Percentiles rank a stretch among this genome's conserved stretches.
These are phyloP conservation scores for Kluyveromyces wickerhamii DNA, from an alignment of 805 yeast genomes.

Conservation along the genomic window DNA sequence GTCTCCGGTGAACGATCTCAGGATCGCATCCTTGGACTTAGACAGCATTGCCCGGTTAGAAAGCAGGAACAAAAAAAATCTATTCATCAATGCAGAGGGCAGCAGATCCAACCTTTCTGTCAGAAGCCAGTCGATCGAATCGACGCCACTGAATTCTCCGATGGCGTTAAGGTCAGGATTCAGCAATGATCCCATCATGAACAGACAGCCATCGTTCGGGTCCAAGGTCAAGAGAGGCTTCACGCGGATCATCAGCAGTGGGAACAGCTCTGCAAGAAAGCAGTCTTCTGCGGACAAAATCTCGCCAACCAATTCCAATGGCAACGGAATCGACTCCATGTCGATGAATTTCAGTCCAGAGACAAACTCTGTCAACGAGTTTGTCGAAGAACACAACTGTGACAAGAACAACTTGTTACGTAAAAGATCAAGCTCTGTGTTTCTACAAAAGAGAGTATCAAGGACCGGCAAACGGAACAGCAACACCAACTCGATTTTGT, in stretches of 20 bases:
- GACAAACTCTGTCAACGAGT: conserved; percentile 3
- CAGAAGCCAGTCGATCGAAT: not conserved
- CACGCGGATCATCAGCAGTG: conserved; percentile 21
- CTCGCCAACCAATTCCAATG: not conserved
- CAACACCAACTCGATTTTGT: conserved; percentile 3
- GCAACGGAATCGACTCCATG: not conserved
- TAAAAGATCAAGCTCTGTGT: conserved; percentile 3
- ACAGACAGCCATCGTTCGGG: conserved; percentile 21
- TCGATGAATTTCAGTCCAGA: conserved; percentile 3
- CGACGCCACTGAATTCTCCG: not conserved
- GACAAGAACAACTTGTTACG: conserved; percentile 1
- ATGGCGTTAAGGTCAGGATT: not conserved
- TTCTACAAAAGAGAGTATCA: conserved; percentile 1
- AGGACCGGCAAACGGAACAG: not conserved
- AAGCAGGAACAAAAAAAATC: conserved; percentile 4
- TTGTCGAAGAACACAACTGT: conserved; percentile 4
- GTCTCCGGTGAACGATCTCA: not conserved
- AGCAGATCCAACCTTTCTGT: not conserved
- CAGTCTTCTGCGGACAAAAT: not conserved
- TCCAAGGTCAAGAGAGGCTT: conserved; percentile 23
- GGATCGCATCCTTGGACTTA: conserved; percentile 4
- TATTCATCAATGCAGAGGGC: conserved; percentile 2
- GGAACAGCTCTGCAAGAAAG: conserved; percentile 2
- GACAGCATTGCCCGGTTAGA: conserved; percentile 1
- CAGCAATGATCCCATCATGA: not conserved